Evolutionary conservation across 495 filamentous ascomycete species (phyloP).

Genomic region (Trichoderma parareesei): DNA sequence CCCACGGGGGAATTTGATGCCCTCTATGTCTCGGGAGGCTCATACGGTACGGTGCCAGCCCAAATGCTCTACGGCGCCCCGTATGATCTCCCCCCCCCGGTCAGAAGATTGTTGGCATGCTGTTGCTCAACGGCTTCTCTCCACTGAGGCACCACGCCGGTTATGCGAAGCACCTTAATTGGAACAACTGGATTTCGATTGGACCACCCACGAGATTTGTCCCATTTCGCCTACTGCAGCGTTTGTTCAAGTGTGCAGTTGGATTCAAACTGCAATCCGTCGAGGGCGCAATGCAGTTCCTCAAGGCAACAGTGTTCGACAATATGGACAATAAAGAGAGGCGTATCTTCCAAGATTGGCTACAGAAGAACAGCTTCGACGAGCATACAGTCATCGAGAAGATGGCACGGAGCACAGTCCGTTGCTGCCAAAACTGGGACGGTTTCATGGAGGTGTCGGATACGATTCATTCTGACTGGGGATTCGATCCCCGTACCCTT

Average conservation of each 20-base stretch:
- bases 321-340: neutral
- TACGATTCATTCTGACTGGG: neutral
- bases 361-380: neutral
- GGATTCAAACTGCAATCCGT: neutral
- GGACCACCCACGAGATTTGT: neutral
- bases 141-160: neutral
- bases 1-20: neutral
- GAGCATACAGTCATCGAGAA: neutral
- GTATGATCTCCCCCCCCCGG: neutral
- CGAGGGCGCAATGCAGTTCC: neutral
- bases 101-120: neutral
- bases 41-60: neutral
- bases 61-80: neutral
- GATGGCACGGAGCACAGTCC: neutral
- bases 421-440: neutral
- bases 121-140: neutral
- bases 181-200: neutral
- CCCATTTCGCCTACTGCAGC: neutral
- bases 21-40: neutral
- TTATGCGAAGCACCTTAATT: neutral
- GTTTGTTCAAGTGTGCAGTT: neutral
- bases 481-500: neutral
- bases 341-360: neutral
- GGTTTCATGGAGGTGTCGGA: conserved; percentile 1
- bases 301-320: neutral